phyloP scores from a whole-genome alignment of 2,329 filamentous ascomycete species.

The Xylaria multiplex region DNA sequence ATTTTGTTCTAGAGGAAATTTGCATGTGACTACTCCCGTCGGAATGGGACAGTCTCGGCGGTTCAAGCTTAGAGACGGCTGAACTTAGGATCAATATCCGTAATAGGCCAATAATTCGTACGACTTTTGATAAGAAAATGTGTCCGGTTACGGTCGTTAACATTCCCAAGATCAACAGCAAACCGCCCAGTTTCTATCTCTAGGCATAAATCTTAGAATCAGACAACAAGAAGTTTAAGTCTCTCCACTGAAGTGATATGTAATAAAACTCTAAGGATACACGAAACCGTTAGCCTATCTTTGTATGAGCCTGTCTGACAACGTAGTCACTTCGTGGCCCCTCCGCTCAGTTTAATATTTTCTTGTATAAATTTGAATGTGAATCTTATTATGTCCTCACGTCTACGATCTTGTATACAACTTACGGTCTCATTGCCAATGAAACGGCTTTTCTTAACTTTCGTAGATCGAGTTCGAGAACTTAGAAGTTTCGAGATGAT shows the following conservation, averaged over 20 bases:
- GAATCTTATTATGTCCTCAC: background rate
- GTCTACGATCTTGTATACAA: background rate
- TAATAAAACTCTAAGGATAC: conserved; percentile 5
- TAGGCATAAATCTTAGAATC: background rate
- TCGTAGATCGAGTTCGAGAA: background rate
- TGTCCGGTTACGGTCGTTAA: background rate
- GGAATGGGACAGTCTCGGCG: conserved; percentile 9
- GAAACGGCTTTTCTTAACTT: no score
- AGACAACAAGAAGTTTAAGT: background rate
- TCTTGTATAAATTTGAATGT: background rate
- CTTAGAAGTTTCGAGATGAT: background rate
- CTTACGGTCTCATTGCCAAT: background rate
- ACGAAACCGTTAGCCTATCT: conserved; percentile 7
- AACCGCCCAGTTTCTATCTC: background rate
- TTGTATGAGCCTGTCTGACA: conserved; percentile 24
- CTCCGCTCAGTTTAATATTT: conserved; percentile 1
- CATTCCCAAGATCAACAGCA: background rate
- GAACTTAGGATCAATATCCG: background rate
- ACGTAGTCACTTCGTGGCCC: conserved; percentile 20
- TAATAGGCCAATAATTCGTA: background rate
- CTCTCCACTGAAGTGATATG: background rate
- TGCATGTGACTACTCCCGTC: background rate
- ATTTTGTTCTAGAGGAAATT: background rate
- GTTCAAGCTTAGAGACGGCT: background rate
- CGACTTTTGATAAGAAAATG: conserved; percentile 2